A percentile compares a stretch with the other conserved stretches of the same genome.
phyloP scores from a whole-genome alignment of 2,329 filamentous ascomycete species.

The Sporothrix pseudoabietina region DNA sequence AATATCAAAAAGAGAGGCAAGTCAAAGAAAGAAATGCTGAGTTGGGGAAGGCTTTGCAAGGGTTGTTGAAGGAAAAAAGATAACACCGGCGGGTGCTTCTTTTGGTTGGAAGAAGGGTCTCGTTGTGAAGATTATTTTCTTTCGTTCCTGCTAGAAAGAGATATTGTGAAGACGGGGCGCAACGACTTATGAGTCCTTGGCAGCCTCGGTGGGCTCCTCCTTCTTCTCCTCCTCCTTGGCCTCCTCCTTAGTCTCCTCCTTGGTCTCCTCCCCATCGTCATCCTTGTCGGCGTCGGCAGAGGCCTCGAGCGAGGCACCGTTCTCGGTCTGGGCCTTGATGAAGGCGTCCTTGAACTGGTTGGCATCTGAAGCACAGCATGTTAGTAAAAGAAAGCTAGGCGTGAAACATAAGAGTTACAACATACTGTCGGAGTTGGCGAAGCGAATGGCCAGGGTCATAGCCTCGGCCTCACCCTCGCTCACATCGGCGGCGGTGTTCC shows the following conservation, averaged over 20 bases:
- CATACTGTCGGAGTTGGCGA: conserved; percentile 96
- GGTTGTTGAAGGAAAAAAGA: neutral
- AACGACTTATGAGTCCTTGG: conserved; percentile 27
- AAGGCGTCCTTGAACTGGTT: conserved; percentile 98
- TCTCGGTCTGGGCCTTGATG: conserved; percentile 94
- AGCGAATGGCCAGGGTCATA: conserved; percentile 92
- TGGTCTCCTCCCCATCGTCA: conserved; percentile 39
- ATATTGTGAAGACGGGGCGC: neutral
- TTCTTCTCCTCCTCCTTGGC: conserved; percentile 36
- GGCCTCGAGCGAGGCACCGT: conserved; percentile 76
- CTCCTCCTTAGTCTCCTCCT: conserved; percentile 38
- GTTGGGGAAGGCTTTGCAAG: neutral
- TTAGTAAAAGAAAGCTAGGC: conserved; percentile 37
- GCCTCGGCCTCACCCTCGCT: conserved; percentile 97
- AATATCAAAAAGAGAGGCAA: neutral
- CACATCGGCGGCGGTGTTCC: conserved; percentile 97
- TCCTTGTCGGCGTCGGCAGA: conserved; percentile 35
- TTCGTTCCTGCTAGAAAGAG: conserved; percentile 17
- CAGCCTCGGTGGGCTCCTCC: conserved; percentile 31
- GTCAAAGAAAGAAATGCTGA: neutral
- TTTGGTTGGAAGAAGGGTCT: neutral
- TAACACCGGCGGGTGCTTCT: neutral
- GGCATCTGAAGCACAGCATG: conserved; percentile 65
- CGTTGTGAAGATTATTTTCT: neutral
- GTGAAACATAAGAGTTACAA: too few relatives aligned